These are phyloP conservation scores for Cryptomeria japonica DNA, from an alignment of 75 land plant genomes.

Conservation along the genomic window DNA sequence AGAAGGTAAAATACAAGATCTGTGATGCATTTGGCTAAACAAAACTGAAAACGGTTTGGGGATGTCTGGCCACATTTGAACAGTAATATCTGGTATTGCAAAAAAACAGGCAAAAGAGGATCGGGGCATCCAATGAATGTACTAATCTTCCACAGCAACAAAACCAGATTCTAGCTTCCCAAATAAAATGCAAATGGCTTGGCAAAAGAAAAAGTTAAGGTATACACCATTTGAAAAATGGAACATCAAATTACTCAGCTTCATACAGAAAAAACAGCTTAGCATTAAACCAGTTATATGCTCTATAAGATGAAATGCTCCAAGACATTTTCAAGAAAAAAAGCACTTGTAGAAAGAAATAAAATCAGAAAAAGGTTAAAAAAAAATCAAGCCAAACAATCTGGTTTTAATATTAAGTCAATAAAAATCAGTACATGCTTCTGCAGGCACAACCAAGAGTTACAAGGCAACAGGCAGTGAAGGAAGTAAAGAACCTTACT, in stretches of 20 bases:
- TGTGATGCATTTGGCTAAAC: conserved; percentile 17
- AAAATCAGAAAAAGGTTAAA: background rate
- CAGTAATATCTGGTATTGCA: conserved; percentile 1
- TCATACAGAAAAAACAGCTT: background rate
- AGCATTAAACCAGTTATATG: background rate
- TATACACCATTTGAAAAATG: background rate
- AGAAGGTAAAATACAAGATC: conserved; percentile 1
- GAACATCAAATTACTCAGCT: background rate
- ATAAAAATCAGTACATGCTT: no score
- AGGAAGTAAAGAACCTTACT: background rate
- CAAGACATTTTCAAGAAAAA: background rate
- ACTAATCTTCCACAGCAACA: background rate
- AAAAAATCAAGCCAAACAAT: background rate
- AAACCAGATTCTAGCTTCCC: background rate
- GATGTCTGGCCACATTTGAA: background rate
- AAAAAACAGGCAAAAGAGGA: background rate
- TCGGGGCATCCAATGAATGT: background rate
- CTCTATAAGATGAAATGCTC: conserved; percentile 1
- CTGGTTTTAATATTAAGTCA: background rate
- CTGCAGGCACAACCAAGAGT: background rate
- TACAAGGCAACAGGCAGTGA: background rate
- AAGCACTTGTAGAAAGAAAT: background rate
- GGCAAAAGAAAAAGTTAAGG: background rate
- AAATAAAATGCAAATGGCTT: conserved; percentile 1
- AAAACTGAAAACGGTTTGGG: background rate